Evolutionary conservation across 495 filamentous ascomycete genomes (phyloP).

Genomic region (Pseudomonodictys pantanalensis): DNA sequence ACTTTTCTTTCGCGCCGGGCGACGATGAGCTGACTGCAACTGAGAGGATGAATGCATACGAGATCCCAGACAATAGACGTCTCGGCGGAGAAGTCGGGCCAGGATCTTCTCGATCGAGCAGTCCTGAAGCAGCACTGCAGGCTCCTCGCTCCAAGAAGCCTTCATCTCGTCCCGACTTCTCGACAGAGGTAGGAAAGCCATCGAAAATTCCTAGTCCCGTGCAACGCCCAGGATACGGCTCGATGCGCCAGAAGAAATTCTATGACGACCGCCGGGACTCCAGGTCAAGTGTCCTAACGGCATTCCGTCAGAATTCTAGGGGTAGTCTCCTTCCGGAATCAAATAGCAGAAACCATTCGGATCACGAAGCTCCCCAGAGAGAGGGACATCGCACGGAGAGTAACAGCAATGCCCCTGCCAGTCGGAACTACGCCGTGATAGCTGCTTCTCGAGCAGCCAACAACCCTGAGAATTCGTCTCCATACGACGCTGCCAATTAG

Average conservation of each 20-base stretch:
- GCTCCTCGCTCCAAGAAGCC: too few species aligned
- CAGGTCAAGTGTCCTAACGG: conserved; percentile 22
- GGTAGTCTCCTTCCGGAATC: conserved; percentile 2
- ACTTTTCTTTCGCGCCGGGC: conserved; percentile 39
- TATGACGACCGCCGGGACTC: conserved; percentile 12
- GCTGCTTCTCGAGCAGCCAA: too few species aligned
- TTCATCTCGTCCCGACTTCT: too few species aligned
- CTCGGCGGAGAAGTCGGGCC: too few species aligned
- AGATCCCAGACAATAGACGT: not conserved
- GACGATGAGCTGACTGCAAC: conserved; percentile 27
- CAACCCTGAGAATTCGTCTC: too few species aligned
- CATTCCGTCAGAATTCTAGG: conserved; percentile 4
- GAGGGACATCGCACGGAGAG: conserved; percentile 17
- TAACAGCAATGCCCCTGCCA: conserved; percentile 8
- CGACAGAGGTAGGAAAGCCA: conserved; percentile 15
- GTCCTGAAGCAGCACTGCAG: too few species aligned
- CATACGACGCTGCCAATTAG: too few species aligned
- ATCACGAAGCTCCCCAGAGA: too few species aligned
- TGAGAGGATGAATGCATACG: not conserved
- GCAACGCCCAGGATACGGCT: conserved; percentile 7
- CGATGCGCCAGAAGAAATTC: conserved; percentile 24
- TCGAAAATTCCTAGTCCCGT: conserved; percentile 42
- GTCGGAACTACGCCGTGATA: too few species aligned
- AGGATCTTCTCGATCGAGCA: not conserved
- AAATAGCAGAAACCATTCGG: conserved; percentile 13